phyloP scores from a whole-genome alignment of 345 rosid genomes.

The Populus alba region DNA sequence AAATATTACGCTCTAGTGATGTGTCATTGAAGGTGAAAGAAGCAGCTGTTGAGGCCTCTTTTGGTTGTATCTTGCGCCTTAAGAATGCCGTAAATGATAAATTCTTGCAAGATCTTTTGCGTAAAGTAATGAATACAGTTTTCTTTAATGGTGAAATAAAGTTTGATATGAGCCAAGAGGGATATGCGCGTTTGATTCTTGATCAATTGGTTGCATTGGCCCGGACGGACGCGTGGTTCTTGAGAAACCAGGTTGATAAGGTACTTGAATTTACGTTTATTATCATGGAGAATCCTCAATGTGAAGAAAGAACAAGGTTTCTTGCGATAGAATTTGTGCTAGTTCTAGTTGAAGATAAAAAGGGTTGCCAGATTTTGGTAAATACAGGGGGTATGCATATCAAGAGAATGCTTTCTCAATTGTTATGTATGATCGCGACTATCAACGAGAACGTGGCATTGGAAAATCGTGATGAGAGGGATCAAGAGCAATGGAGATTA shows the following conservation, averaged over 20 bases:
- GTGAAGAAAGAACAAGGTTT: neutral
- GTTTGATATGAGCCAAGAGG: neutral
- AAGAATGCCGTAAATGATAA: neutral
- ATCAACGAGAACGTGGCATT: neutral
- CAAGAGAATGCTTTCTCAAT: neutral
- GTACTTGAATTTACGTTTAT: neutral
- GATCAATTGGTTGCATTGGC: neutral
- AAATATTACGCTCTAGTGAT: neutral
- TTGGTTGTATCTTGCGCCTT: neutral
- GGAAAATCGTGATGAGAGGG: neutral
- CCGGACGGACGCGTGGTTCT: neutral
- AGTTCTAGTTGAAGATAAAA: neutral
- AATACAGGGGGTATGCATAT: neutral
- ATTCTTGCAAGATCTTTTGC: neutral
- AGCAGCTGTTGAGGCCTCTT: slow-evolving; percentile 2
- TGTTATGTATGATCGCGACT: neutral
- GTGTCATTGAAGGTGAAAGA: neutral
- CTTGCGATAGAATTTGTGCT: neutral
- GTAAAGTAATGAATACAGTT: neutral
- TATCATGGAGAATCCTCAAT: neutral
- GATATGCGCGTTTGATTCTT: neutral
- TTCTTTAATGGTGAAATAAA: neutral
- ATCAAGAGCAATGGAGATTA: neutral
- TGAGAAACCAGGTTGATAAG: neutral
- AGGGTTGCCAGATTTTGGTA: too few species aligned